Conservation (phyloP, 257 asterid genomes). For the Nicotiana tomentosiformis region DNA sequence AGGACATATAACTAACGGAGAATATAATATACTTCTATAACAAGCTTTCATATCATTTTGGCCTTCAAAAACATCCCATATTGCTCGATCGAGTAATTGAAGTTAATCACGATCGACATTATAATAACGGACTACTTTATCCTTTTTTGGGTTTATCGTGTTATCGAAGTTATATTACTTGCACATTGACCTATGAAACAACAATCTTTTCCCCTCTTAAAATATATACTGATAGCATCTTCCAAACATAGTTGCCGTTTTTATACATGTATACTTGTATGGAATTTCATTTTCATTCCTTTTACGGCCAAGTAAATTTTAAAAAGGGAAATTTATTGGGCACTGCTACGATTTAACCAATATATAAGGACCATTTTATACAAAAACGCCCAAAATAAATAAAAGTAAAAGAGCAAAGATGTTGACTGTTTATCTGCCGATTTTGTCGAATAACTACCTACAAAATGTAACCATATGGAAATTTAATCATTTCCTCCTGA, state of each 20-base stretch:
- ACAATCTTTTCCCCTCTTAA: not conserved
- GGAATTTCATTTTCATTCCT: not conserved
- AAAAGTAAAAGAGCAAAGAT: no score
- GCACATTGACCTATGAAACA: not conserved
- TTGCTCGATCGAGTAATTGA: not conserved
- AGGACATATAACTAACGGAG: not conserved
- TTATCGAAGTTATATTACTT: not conserved
- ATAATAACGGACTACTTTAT: not conserved
- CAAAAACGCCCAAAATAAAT: no score
- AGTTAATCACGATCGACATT: not conserved
- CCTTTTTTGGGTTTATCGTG: not conserved
- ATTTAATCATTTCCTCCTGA: no score
- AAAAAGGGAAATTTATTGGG: no score
- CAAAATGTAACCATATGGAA: no score
- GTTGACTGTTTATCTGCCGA: no score
- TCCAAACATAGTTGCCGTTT: not conserved
- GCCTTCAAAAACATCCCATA: not conserved
- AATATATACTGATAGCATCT: no score
- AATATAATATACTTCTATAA: no score
- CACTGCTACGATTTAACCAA: no score
- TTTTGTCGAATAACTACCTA: no score
- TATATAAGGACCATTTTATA: no score
- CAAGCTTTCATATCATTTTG: not conserved
- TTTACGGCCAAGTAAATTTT: not conserved
- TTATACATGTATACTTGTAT: not conserved